Base-by-base conservation (phyloP, 371 early-diverging fungal species). In the Mucor ambiguus region DNA sequence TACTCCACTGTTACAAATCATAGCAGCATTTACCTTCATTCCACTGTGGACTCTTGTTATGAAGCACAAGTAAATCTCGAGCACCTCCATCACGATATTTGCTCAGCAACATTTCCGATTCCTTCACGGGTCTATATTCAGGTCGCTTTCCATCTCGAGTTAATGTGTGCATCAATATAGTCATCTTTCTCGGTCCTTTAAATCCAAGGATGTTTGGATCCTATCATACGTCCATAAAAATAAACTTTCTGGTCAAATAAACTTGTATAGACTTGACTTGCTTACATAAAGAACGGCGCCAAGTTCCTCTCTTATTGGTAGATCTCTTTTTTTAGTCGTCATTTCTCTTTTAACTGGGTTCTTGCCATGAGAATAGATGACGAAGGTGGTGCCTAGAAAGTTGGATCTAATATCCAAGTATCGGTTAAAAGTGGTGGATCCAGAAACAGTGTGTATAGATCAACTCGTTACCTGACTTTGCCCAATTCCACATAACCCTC, bases 1-100 rank as follows among this genome's bases (percentile, higher is more conserved):
- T 48, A 20, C 5, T 46, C 6, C 18, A 22, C 10, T 22, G 3
- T 1, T 10, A 12, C 46, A 24, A 5, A 22, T 10, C 20, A 1
- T 24, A 16, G 24, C 12, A 52, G 5, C n/a, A n/a, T 6, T 24
- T 84, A 89, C 92, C 92, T 75, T 91, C 92, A 71, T 93, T 94
- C 96, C 96, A 98, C 65, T 94, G 94, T 0, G 98, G 98, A 28
- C 89, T 82, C 72, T 95, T 96, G 81, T 96, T 98, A 65, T 93
- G 89, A 48, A 96, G 74, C 4, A 87, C 87, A 20, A 95, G 66
- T 4, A 91, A 76, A 66, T 92, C 88, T 11, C 83, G 70, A 35
- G 88, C 86, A 41, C 85, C 82, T 16, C 85, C 84, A 29, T 79
- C 81, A 41, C 81, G 82, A 65, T 86, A 84, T 49, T 89, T 88